These are phyloP conservation scores for Mallotus japonicus DNA, from an alignment of 441 rosid species.

Conservation along the genomic window DNA sequence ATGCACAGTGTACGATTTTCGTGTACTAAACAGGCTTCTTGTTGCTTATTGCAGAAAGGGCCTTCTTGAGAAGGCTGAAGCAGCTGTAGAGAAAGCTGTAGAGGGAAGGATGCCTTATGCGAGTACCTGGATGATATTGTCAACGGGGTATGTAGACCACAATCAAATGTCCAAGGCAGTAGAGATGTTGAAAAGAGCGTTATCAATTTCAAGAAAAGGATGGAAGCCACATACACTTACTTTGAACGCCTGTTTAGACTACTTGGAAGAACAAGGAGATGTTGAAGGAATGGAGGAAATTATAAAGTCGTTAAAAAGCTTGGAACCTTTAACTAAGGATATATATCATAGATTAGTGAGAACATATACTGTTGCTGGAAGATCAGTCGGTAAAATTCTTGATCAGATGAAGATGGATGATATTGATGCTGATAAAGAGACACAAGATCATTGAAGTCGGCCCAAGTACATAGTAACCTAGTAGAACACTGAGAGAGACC, in stretches of 20 bases:
- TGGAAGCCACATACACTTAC: constrained; percentile 24
- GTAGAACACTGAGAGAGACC: not conserved
- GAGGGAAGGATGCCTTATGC: constrained; percentile 25
- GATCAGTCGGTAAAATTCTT: constrained; percentile 19
- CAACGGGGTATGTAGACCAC: constrained; percentile 28
- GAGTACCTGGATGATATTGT: constrained; percentile 35
- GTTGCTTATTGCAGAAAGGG: constrained; percentile 26
- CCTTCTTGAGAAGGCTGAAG: constrained; percentile 37
- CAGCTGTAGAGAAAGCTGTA: constrained; percentile 26
- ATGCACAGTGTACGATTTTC: constrained; percentile 21
- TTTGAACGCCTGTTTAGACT: constrained; percentile 31
- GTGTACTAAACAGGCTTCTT: constrained; percentile 26
- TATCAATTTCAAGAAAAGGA: constrained; percentile 11
- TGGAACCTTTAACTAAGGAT: constrained; percentile 1
- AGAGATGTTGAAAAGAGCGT: constrained; percentile 38
- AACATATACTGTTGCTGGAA: constrained; percentile 8
- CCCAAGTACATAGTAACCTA: constrained; percentile 2
- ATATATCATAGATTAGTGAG: not conserved
- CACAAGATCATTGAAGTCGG: constrained; percentile 11
- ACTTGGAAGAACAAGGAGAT: constrained; percentile 33
- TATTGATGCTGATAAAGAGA: constrained; percentile 20
- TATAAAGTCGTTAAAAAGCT: constrained; percentile 12
- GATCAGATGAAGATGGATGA: constrained; percentile 24
- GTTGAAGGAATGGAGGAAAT: constrained; percentile 26
- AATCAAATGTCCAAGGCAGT: constrained; percentile 42